Conservation (phyloP, 495 filamentous ascomycete species). For the Aspergillus bertholletiae region DNA sequence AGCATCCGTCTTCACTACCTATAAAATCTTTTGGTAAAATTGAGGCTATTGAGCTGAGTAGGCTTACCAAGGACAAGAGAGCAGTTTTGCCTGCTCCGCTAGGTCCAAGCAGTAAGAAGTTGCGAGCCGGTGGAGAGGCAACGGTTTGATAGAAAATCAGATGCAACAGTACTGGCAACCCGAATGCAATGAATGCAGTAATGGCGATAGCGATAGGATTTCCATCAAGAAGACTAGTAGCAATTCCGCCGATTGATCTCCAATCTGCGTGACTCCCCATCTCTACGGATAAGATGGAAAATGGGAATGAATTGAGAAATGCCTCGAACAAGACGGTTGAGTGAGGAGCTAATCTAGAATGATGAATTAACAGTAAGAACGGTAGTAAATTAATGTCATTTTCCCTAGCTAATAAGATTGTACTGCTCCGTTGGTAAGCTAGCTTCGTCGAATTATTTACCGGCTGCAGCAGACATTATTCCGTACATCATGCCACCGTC, state of each 20-base stretch:
- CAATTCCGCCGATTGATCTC: slow-evolving; percentile 33
- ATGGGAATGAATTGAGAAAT: no score
- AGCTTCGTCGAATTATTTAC: no score
- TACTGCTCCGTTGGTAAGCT: no score
- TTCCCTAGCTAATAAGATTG: no score
- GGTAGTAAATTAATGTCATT: no score
- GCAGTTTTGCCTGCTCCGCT: slow-evolving; percentile 85
- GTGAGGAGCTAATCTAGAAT: no score
- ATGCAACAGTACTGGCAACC: slow-evolving; percentile 77
- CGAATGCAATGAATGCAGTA: slow-evolving; percentile 64
- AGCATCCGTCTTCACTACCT: neutral
- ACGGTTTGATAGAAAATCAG: slow-evolving; percentile 63
- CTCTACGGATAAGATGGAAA: neutral
- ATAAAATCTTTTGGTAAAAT: neutral
- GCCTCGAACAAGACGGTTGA: no score
- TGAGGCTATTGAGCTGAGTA: neutral
- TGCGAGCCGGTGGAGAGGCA: slow-evolving; percentile 65
- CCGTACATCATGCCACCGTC: neutral
- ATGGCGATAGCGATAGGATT: slow-evolving; percentile 53
- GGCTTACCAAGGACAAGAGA: slow-evolving; percentile 70
- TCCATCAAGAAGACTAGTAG: slow-evolving; percentile 41
- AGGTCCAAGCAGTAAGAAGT: slow-evolving; percentile 82
- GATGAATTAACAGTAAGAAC: no score
- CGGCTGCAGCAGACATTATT: neutral
- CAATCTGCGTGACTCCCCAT: slow-evolving; percentile 28